A percentile compares a stretch with the other conserved stretches of the same genome.
phyloP scores from a whole-genome alignment of 2,329 filamentous ascomycete genomes.

The Coleophoma cylindrospora region DNA sequence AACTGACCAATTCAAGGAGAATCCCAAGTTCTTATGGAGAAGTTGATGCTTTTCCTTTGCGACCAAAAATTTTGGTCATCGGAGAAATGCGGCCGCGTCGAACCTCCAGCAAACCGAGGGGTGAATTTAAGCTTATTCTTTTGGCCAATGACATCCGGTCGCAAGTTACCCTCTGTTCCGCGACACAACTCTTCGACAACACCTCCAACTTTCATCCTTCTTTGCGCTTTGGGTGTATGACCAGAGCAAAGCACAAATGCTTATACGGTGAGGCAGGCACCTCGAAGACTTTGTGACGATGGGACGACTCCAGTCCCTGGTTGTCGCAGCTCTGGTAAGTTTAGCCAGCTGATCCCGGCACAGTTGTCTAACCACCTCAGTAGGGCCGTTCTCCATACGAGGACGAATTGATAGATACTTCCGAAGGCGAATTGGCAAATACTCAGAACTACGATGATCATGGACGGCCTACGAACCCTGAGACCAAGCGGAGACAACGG shows the following conservation, averaged over 20 bases:
- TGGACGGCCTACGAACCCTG: conserved; percentile 25
- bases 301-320: conserved; percentile 19
- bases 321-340: conserved; percentile 20
- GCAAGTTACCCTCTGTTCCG: no score
- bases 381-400: conserved; percentile 29
- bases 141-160: not conserved
- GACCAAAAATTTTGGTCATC: not conserved
- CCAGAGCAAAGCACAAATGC: not conserved
- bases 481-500: conserved; percentile 24
- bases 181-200: no score
- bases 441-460: conserved; percentile 25
- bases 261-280: not conserved
- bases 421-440: conserved; percentile 1
- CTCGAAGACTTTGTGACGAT: conserved; percentile 1
- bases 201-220: no score
- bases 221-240: no score
- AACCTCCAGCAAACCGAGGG: not conserved
- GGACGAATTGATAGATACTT: conserved; percentile 19
- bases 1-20: no score
- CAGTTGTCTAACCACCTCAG: no score
- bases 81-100: no score
- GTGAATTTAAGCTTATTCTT: not conserved
- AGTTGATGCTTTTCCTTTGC: not conserved
- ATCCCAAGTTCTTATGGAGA: no score
- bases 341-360: not conserved